Percentiles rank a stretch among this genome's conserved stretches.
phyloP scores from a whole-genome alignment of 2,329 filamentous ascomycete genomes.

The Moelleriella libera region DNA sequence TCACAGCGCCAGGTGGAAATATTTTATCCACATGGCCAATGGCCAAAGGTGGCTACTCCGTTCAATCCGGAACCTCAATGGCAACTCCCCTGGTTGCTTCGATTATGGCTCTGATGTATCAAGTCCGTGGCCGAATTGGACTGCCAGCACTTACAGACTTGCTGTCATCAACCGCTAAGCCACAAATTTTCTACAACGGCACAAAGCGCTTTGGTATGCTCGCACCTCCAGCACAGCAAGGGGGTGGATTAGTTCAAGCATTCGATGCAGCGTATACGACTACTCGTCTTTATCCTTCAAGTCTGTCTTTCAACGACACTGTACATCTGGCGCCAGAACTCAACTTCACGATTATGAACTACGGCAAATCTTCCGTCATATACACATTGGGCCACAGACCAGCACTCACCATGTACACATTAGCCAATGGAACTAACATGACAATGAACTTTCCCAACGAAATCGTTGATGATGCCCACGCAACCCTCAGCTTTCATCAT shows the following conservation, averaged over 20 bases:
- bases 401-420: neutral
- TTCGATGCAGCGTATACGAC: constrained; percentile 35
- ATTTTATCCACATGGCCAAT: constrained; percentile 8
- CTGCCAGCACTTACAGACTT: constrained; percentile 26
- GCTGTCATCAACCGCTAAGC: constrained; percentile 27
- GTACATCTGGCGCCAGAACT: neutral
- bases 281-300: constrained; percentile 32
- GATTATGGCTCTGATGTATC: constrained; percentile 12
- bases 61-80: constrained; percentile 8
- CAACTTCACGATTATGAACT: neutral
- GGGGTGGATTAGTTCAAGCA: constrained; percentile 23
- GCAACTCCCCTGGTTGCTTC: constrained; percentile 5
- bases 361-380: neutral
- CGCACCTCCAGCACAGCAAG: constrained; percentile 35
- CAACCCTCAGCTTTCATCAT: neutral
- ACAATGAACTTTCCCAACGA: neutral
- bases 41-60: constrained; percentile 4
- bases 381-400: neutral
- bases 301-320: constrained; percentile 43
- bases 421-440: neutral
- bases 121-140: constrained; percentile 27
- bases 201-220: constrained; percentile 12
- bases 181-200: constrained; percentile 24
- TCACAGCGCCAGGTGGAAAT: constrained; percentile 8
- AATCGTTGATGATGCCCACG: neutral